Evolutionary conservation across 1,139 yeast species (phyloP), one percentile per base, ranked within the genome.

Genomic region (Candida dubliniensis): DNA sequence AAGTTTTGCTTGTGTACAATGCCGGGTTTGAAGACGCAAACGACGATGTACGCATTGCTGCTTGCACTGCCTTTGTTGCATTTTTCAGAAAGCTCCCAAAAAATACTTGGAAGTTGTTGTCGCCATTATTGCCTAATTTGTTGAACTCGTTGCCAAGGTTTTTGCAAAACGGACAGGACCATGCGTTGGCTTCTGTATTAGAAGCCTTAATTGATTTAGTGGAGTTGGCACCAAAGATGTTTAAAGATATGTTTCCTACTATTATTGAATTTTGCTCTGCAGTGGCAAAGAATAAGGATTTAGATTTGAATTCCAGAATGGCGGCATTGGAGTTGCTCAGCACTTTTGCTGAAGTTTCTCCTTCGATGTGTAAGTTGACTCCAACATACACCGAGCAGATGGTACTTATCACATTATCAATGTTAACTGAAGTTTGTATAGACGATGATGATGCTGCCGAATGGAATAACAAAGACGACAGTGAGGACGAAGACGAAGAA

Each of bases 141-240:
- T 74, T 93, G 54, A 89, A 88, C 61, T 87, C 96, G 38, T 76
- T 93, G 54, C 96, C 97, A 41, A 84, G 91, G 54, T 80, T 93
- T 54, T 75, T 90, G 47, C 84, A 81, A 51, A 82, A 75, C 56
- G 90, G 90, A 36, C 87, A 89, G 60, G 95, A 89, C 46, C 72
- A 77, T 25, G 88, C 96, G 10, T 77, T 93, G 55, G 84, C 96
- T 1, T 77, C 88, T 6, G 96, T 91, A n/a, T 77, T 93, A 52
- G 96, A 89, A 64, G 78, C 91, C 9, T 75, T 93, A 55, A 89
- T 91, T 48, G 98, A 93, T 57, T 76, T 93, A 49, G 96, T 91
- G 8, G 95, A 87, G 54, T 71, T 91, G 50, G 98, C 98, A 9
- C 99, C 99, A 42, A 93, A 91, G 60, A 81, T 93, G 82, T 93